Base-by-base conservation (phyloP, 148 eudicot genomes). In the Euryodendron excelsum region DNA sequence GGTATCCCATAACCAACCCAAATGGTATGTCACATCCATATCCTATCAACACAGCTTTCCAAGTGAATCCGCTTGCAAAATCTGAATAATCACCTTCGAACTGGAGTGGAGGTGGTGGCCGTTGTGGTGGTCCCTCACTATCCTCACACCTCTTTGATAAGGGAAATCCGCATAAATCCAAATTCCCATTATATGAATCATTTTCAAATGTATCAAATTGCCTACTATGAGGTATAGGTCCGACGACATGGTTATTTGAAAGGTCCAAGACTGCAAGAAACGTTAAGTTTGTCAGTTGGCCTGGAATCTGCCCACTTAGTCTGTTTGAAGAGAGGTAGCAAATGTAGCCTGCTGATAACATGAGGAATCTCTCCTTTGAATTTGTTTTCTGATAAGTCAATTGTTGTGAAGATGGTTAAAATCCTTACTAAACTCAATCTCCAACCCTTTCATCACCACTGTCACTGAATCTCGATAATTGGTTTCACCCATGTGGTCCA, bases 321-420 rank as follows among this genome's bases (percentile, higher is more conserved):
- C 70, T 12, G n/a, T 80, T 84, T 6, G 10, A 77, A 5, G 78
- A 77, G 37, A 84, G 64, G 65, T 84, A 78, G n/a, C 77, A 0
- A 79, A 39, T 39, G 3, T 2, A 39, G 31, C 1, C 74, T 37
- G 0, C 79, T 82, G 0, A 83, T 62, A 41, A 25, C 18, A 0
- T 75, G 69, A 3, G 79, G 82, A 27, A 83, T 70, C 13, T 75
- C 77, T 0, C 80, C 82, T 8, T 21, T 27, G 21, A 82, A 82
- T 5, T 15, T 78, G 8, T 82, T 82, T 56, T 41, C 69, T 52
- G 56, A 52, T 52, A 52, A 52, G 10, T 52, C 56, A 52, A 52
- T 52, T 1, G 15, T 52, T 3, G 56, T 48, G 28, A 71, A 11
- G 34, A 48, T 10, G 34, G 3, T 45, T 25, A 33, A 45, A 30